Evolutionary conservation across 148 eudicot species (phyloP), one percentile per base, ranked within the genome.

Genomic region (Arbutus unedo): DNA sequence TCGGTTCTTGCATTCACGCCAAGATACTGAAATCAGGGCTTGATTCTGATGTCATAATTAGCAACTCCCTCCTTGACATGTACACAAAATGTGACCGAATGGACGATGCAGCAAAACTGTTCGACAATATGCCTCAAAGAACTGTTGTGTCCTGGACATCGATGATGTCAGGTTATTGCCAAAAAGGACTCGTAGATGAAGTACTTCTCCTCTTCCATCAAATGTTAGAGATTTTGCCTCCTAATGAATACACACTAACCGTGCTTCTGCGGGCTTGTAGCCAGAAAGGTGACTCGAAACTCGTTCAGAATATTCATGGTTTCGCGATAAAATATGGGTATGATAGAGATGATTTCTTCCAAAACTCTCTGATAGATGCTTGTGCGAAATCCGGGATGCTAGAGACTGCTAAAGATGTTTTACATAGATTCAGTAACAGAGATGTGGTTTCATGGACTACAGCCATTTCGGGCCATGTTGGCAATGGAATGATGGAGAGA

Each of bases 401-500:
- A 4, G 70, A 41, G 9, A 77, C 23, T 59, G 84, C 84, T 11
- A 84, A 86, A 73, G 62, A 77, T 2, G 67, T 81, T 13, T 74
- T 86, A 62, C 55, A 23, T 10, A 62, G 79, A 15, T 54, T 78
- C 3, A 57, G 25, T 62, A 41, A 57, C 51, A 56, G 82, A 55
- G 86, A 85, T 74, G 86, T 81, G n/a, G 83, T 85, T 44, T 85
- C 87, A 8, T 85, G 87, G 87, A 85, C 84, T 75, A 76, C 81
- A 43, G 78, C 79, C 13, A 66, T 85, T 77, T 85, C 87, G 13
- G 87, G 87, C 50, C 59, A 80, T 49, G 80, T 81, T 70, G 6
- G 49, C 48, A 38, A 59, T 81, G 83, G 84, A 10, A 55, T 68
- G 68, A 50, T 80, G 49, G n/a, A 82, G 45, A 72, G 82, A 43